Base-by-base conservation (phyloP, 208 protist species). In the Acanthamoeba rhysodes region DNA sequence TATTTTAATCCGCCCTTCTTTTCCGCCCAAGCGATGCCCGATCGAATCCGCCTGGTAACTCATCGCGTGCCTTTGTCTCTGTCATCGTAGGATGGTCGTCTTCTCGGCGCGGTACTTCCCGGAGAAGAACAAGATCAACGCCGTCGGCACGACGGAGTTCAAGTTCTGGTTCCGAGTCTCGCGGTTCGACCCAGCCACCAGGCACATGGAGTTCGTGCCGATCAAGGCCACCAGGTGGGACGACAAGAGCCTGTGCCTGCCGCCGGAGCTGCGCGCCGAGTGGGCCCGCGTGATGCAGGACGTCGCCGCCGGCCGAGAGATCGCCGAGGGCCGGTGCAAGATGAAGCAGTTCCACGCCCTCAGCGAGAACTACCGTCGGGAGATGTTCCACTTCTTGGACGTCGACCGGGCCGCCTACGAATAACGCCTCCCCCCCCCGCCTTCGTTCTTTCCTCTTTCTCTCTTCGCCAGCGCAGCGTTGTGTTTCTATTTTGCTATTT, bases 51-150 rank as follows among this genome's bases (percentile, higher is more conserved):
- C 7, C 29, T 80, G 50, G 27, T 37, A 59, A 6, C 66, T 20
- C 5, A 20, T 59, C 41, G 14, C 27, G 78, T 20, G 18, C n/a
- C 12, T 9, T 7, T 16, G 24, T 45, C 41, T 9, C 0, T 16
- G 24, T 45, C 41, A 8, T 8, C 41, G 2, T 45, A 91, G 85
- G 32, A 27, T 12, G n/a, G 62, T 93, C 20, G 37, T 20, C 9
- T 76, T 93, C 37, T 76, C 87, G 37, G 59, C 87, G 22, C 87
- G 87, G 7, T 93, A 93, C 87, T 93, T 93, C 64, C 87, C 87
- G 18, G 87, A 93, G 87, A 93, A 93, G 59, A 93, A 93, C 87
- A 93, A 93, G 87, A 55, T 93, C 32, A 93, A 74, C 48, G 87
- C 32, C 0, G 59, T 93, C 4, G 87, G 20, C 53, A 57, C 55